A percentile compares a stretch with the other conserved stretches of the same genome.
Conservation (phyloP, 1,284 basidiomycete species). For the Ganoderma boninense region DNA sequence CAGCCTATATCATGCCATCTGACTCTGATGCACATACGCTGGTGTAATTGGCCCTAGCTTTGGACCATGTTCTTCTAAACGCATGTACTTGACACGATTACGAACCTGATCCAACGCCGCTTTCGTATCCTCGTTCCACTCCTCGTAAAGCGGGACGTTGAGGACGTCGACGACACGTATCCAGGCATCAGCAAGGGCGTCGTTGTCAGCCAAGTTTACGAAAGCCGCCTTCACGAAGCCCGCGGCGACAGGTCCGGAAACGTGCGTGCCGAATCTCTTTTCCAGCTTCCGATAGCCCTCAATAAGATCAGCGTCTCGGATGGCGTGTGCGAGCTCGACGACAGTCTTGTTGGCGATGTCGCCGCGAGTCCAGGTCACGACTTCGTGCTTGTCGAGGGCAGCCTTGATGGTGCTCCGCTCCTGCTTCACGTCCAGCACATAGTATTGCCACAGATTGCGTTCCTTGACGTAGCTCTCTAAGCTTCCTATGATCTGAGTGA, state of each 20-base stretch:
- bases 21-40: slow-evolving; percentile 56
- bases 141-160: slow-evolving; percentile 87
- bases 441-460: slow-evolving; percentile 90
- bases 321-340: slow-evolving; percentile 74
- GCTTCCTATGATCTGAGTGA: slow-evolving; percentile 70
- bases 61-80: slow-evolving; percentile 85
- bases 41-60: slow-evolving; percentile 84
- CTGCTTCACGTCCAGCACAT: slow-evolving; percentile 78
- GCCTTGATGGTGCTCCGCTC: slow-evolving; percentile 64
- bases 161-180: slow-evolving; percentile 81
- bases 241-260: slow-evolving; percentile 69
- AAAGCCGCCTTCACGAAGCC: slow-evolving; percentile 79
- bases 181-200: slow-evolving; percentile 76
- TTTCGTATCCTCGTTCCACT: slow-evolving; percentile 85
- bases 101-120: slow-evolving; percentile 79
- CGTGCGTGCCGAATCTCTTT: slow-evolving; percentile 72
- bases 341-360: slow-evolving; percentile 65
- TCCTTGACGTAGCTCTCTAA: slow-evolving; percentile 70
- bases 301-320: slow-evolving; percentile 64
- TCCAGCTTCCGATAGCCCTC: slow-evolving; percentile 66
- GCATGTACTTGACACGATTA: slow-evolving; percentile 81
- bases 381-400: slow-evolving; percentile 54
- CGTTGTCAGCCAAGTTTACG: slow-evolving; percentile 52
- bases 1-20: slow-evolving; percentile 11
- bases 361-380: slow-evolving; percentile 64